phyloP scores from a whole-genome alignment of 2,329 filamentous ascomycete species.

The Salinomyces thailandicus region DNA sequence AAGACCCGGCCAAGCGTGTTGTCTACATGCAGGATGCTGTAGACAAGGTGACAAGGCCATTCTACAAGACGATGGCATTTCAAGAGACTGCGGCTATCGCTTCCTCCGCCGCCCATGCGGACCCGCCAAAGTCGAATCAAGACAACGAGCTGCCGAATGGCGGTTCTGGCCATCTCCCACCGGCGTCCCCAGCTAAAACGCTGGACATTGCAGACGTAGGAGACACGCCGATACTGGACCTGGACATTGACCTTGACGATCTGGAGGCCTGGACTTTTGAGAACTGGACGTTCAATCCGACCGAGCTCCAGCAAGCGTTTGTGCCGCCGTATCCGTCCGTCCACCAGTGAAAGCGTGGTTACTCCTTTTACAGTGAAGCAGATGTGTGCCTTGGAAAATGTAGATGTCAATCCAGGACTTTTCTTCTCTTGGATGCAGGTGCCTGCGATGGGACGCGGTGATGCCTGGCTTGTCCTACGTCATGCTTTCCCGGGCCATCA shows the following conservation, averaged over 20 bases:
- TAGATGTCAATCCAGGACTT: no score
- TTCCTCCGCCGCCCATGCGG: not conserved
- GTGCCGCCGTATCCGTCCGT: slow-evolving; percentile 1
- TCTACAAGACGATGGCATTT: slow-evolving; percentile 25
- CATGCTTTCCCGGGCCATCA: no score
- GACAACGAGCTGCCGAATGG: slow-evolving; percentile 3
- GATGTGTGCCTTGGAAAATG: no score
- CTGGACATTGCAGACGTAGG: slow-evolving; percentile 2
- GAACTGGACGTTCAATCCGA: slow-evolving; percentile 19
- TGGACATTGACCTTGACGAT: slow-evolving; percentile 18
- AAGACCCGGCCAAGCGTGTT: slow-evolving; percentile 13
- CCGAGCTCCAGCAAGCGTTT: slow-evolving; percentile 8
- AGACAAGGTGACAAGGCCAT: slow-evolving; percentile 19
- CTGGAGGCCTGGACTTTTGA: slow-evolving; percentile 24
- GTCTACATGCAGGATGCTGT: slow-evolving; percentile 25
- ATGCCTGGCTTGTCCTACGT: not conserved
- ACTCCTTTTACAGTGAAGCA: no score
- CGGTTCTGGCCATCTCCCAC: slow-evolving; percentile 9
- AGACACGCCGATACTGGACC: slow-evolving; percentile 12
- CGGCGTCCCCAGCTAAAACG: slow-evolving; percentile 1
- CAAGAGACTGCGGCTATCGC: slow-evolving; percentile 10
- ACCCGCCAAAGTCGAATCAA: not conserved
- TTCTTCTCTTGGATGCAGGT: no score
- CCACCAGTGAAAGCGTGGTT: no score
- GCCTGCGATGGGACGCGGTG: no score